Evolutionary conservation across 768 basidiomycete genomes (phyloP).

Genomic region (Filobasidium wieringae): DNA sequence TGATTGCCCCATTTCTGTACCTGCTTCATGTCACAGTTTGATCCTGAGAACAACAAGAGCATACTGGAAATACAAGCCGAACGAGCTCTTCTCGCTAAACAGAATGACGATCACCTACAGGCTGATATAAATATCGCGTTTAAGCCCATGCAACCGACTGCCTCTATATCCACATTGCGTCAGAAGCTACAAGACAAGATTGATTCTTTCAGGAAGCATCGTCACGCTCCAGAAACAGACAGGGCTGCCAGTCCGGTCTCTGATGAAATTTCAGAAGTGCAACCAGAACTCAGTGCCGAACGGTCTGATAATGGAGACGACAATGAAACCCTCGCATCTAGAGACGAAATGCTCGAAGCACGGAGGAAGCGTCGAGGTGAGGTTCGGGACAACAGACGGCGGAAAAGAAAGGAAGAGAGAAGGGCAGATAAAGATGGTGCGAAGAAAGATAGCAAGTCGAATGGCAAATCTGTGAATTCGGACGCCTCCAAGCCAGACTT

Average conservation of each 20-base stretch:
- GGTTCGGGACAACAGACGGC: constrained; percentile 71
- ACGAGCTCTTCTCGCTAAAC: constrained; percentile 41
- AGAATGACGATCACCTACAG: background rate
- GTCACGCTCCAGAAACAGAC: constrained; percentile 17
- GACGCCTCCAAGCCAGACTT: constrained; percentile 12
- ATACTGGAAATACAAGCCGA: constrained; percentile 58
- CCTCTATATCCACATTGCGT: constrained; percentile 29
- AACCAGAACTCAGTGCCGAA: background rate
- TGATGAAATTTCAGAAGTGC: background rate
- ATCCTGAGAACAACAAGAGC: constrained; percentile 78
- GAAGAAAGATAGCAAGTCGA: constrained; percentile 22
- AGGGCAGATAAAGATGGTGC: constrained; percentile 49
- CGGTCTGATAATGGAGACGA: constrained; percentile 21
- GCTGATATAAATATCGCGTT: background rate
- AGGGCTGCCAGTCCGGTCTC: background rate
- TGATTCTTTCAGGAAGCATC: constrained; percentile 26
- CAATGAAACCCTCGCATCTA: constrained; percentile 48
- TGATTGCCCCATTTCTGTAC: background rate
- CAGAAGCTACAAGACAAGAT: constrained; percentile 30
- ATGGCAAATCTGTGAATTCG: constrained; percentile 42
- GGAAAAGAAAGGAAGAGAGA: constrained; percentile 75
- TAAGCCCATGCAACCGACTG: constrained; percentile 24
- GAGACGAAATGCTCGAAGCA: constrained; percentile 74
- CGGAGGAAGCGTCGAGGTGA: constrained; percentile 62
- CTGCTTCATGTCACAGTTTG: constrained; percentile 67